Percentiles rank a stretch among this genome's conserved stretches.
Evolutionary conservation across 2,329 filamentous ascomycete species (phyloP).

Genomic region (Fusarium brachygibbosum): DNA sequence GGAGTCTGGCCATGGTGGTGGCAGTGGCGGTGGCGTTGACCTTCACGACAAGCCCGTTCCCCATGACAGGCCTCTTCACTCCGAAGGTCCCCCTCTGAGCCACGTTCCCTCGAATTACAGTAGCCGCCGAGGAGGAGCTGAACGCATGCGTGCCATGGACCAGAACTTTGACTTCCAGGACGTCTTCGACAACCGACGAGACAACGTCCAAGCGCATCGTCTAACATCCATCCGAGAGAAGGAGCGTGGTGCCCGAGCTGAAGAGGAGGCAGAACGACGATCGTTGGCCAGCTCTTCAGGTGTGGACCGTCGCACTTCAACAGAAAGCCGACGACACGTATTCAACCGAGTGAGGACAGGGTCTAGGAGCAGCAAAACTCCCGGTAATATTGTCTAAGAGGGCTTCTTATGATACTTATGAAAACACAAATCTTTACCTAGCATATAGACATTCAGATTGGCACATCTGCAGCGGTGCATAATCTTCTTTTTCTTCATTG

Average conservation of each 20-base stretch:
- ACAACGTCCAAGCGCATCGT: conserved; percentile 53
- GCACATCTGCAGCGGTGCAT: conserved; percentile 30
- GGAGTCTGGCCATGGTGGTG: conserved; percentile 36
- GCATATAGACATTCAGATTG: conserved; percentile 32
- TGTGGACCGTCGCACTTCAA: conserved; percentile 42
- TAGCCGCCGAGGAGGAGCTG: conserved; percentile 25
- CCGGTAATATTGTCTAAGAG: conserved; percentile 49
- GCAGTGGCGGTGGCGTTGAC: conserved; percentile 10
- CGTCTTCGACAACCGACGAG: conserved; percentile 60
- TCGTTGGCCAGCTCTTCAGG: conserved; percentile 50
- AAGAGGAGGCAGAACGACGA: conserved; percentile 48
- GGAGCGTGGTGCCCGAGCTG: conserved; percentile 49
- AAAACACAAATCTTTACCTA: conserved; percentile 14
- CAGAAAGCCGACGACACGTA: conserved; percentile 49
- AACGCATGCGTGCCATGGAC: conserved; percentile 51
- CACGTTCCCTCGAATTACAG: conserved; percentile 34
- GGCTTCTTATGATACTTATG: conserved; percentile 34
- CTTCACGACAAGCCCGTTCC: conserved; percentile 22
- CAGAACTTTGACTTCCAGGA: conserved; percentile 60
- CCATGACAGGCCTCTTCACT: conserved; percentile 22
- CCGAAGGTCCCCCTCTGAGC: conserved; percentile 27
- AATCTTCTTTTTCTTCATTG: conserved; percentile 11
- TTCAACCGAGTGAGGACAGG: conserved; percentile 52
- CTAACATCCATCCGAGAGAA: conserved; percentile 58
- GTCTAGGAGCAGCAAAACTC: conserved; percentile 48